Evolutionary conservation across 2,329 filamentous ascomycete genomes (phyloP), one percentile per base, ranked within the genome.

Genomic region (Diaporthe sp.): DNA sequence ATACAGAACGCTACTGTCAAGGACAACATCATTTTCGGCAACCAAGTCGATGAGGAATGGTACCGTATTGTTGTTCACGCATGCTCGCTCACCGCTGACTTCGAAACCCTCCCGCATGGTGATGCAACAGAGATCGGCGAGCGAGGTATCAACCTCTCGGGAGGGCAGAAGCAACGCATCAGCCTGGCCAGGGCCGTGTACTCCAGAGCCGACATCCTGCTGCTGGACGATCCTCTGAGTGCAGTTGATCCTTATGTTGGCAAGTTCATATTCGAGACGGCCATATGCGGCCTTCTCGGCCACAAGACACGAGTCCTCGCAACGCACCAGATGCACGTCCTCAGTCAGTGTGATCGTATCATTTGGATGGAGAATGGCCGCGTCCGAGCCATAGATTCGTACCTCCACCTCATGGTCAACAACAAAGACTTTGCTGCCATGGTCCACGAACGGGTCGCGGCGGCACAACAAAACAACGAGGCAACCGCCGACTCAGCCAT

Each of bases 41-140:
- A 94, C 78, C 89, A 91, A 0, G 90, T 93, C 84, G 88, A 97
- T 68, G 88, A 88, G 73, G 84, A 86, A 3, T 98, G 96, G 95
- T 97, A 98, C 80, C 89, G 92, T 53, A 85, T 93, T 68, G 95
- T 98, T n/a, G 88, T 98, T 37, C 89, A 93, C 81, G 94, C 65
- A 32, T 71, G 68, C 30, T 59, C 68, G 6, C 68, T 71, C 4
- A 59, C 32, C n/a, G 90, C 94, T 0, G 96, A 99, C 86, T 84
- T 98, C 9, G 94, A 98, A 63, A 98, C 98, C 92, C 87, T 98
- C n/a, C 96, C 96, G 0, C 91, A 94, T 73, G 94, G 95, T 19
- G 97, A 98, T 79, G 84, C 90, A 78, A 99, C 96, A 0, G 96
- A 98, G 82, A 98, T 98, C 80, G 97, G 96, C 35, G 97, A 98